These are phyloP conservation scores for Populus alba DNA, from an alignment of 345 rosid genomes.

Conservation along the genomic window DNA sequence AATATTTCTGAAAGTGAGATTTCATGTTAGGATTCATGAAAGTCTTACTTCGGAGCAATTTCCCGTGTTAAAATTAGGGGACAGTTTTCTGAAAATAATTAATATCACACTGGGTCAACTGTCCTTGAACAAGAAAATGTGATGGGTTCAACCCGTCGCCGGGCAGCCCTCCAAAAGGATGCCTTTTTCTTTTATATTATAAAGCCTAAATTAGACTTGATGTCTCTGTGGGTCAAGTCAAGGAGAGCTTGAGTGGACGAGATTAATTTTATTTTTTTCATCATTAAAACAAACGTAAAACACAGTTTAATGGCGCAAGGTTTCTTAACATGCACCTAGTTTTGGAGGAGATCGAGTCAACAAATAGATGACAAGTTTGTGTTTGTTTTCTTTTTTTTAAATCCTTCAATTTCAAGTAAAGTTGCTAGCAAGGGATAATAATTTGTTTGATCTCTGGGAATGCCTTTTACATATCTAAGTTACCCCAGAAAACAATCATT, in stretches of 20 bases:
- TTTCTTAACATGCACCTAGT: too few relatives aligned
- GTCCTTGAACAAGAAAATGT: background rate
- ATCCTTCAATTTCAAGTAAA: background rate
- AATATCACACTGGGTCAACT: background rate
- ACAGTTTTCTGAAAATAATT: too few relatives aligned
- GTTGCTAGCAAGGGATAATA: background rate
- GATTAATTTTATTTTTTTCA: background rate
- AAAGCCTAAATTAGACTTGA: background rate
- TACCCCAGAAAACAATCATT: background rate
- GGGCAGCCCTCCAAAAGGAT: background rate
- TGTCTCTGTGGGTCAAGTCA: background rate
- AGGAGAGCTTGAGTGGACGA: background rate
- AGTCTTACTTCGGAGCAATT: too few relatives aligned
- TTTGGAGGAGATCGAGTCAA: too few relatives aligned
- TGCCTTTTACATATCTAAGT: background rate
- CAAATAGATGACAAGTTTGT: background rate
- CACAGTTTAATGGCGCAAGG: background rate
- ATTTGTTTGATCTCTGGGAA: background rate
- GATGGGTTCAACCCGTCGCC: background rate
- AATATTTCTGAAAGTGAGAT: too few relatives aligned
- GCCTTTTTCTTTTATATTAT: background rate
- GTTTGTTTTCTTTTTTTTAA: background rate
- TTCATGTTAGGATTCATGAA: too few relatives aligned
- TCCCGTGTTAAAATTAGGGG: too few relatives aligned
- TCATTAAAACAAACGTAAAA: background rate